A percentile compares a stretch with the other conserved stretches of the same genome.
phyloP scores from a whole-genome alignment of 2,329 filamentous ascomycete genomes.

The Fusarium palustre region DNA sequence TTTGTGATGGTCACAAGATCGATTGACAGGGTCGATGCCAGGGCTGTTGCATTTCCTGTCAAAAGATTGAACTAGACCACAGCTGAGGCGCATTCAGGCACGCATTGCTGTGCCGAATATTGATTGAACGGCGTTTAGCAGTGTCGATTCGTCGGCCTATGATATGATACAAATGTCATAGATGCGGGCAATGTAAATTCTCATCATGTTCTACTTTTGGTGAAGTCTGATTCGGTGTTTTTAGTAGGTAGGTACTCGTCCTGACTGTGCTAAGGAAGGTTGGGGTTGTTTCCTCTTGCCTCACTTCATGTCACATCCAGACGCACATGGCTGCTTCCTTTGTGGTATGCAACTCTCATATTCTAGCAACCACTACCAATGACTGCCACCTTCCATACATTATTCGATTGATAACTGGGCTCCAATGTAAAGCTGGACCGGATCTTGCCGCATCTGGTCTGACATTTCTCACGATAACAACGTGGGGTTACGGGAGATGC shows the following conservation, averaged over 20 bases:
- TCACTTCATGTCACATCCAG: not conserved
- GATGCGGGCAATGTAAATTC: not conserved
- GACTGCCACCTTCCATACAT: not conserved
- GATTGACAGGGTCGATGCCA: conserved; percentile 36
- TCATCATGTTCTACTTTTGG: conserved; percentile 24
- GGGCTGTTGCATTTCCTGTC: conserved; percentile 20
- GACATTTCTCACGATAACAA: conserved; percentile 21
- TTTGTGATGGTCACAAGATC: conserved; percentile 47
- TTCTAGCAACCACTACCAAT: not conserved
- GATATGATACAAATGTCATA: not conserved
- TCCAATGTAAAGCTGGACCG: conserved; percentile 28
- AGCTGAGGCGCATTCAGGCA: conserved; percentile 29
- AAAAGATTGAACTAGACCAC: conserved; percentile 35
- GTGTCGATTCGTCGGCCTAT: not conserved
- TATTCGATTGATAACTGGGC: not conserved
- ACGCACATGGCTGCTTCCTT: not conserved
- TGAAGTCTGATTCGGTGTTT: not conserved
- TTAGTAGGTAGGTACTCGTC: not conserved
- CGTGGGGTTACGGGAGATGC: conserved; percentile 28
- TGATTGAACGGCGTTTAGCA: conserved; percentile 13
- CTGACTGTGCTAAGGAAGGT: not conserved
- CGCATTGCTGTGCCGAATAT: conserved; percentile 32
- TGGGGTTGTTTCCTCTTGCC: conserved; percentile 35
- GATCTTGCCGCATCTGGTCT: conserved; percentile 20
- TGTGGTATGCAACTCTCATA: not conserved